Evolutionary conservation across 805 yeast species (phyloP).

Genomic region (Candida bentonensis): DNA sequence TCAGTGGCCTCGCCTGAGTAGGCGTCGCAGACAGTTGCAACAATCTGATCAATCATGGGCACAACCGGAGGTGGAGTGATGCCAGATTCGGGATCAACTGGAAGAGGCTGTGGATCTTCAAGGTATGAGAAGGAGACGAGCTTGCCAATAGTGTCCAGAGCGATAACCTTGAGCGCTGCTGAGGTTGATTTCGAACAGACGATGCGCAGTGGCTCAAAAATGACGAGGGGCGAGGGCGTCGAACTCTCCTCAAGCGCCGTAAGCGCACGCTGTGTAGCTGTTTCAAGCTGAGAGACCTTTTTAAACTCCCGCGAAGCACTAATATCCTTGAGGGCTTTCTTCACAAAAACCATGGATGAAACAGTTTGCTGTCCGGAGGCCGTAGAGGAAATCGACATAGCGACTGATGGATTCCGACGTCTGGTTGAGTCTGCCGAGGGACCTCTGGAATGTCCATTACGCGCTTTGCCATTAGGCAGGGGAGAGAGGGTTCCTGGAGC

Average conservation of each 20-base stretch:
- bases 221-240: constrained; percentile 32
- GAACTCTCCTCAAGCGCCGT: constrained; percentile 16
- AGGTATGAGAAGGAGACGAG: constrained; percentile 76
- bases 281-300: constrained; percentile 27
- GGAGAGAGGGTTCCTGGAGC: background rate
- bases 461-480: background rate
- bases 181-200: constrained; percentile 54
- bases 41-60: constrained; percentile 63
- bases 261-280: constrained; percentile 22
- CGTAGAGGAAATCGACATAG: constrained; percentile 15
- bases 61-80: constrained; percentile 42
- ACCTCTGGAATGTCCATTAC: background rate
- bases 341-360: constrained; percentile 32
- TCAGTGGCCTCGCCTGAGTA: constrained; percentile 91
- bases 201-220: constrained; percentile 66
- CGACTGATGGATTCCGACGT: constrained; percentile 12
- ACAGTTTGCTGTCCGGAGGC: constrained; percentile 15
- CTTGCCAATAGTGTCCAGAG: constrained; percentile 79
- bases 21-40: constrained; percentile 69
- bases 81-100: constrained; percentile 23
- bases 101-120: constrained; percentile 24
- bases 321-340: constrained; percentile 44
- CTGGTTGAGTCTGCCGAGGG: background rate
- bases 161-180: constrained; percentile 50
- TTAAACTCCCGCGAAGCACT: constrained; percentile 46